Base-by-base conservation (phyloP, 2,329 filamentous ascomycete species). In the Paecilomyces fulvus region DNA sequence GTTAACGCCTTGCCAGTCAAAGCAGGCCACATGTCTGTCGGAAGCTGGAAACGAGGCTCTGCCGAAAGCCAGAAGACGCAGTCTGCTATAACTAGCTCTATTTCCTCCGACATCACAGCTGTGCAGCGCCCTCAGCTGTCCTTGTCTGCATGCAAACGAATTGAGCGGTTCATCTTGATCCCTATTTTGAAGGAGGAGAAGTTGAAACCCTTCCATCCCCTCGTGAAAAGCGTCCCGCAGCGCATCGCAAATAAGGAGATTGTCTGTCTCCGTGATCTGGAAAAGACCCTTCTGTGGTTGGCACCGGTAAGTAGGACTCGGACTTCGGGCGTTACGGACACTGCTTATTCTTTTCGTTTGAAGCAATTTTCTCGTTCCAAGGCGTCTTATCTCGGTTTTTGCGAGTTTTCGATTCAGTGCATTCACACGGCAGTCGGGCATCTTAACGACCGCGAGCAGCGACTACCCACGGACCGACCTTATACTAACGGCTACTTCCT, bases 401-500 rank as follows among this genome's bases (percentile, higher is more conserved):
- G 90, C 80, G 84, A 95, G 72, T 89, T 88, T 67, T 92, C 91
- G 61, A 90, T 96, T 71, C 86, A 85, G 73, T 94, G 91, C 76
- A 86, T 96, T 71, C 89, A 95, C 79, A 87, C 90, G 61, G 94
- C 90, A 58, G 89, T 95, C 73, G 86, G 90, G 74, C 87, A 87
- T 74, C 81, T 96, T 62, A 87, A 84, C 79, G 90, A 95, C 71
- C 85, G 85, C 71, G 92, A 97, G 73, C 89, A 92, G 77, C 86
- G 87, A 63, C 85, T 90, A 71, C 88, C 89, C 58, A 80, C 84
- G 74, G 92, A 97, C 74, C 86, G 88, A 67, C 90, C 91, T 63
- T 97, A 96, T 80, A 94, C 87, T 81, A 90, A 89, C 82, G 90
- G 90, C 70, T 97, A 97, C 77, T 96, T 96, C 72, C 87, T 96